Base-by-base conservation (phyloP, 371 early-diverging fungal genomes). In the Mortierella sp. region DNA sequence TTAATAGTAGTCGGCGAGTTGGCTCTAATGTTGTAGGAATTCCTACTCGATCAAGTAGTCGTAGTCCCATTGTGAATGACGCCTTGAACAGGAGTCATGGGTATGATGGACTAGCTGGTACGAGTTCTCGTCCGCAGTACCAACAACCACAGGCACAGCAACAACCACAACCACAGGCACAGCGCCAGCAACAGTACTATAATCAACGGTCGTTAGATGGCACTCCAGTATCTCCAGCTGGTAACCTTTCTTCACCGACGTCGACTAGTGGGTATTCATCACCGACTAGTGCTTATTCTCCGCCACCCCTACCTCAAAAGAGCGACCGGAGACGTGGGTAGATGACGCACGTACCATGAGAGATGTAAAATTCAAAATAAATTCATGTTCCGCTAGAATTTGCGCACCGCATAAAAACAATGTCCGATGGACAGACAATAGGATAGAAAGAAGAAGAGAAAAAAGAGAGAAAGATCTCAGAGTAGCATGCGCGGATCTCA, bases 271-370 rank as follows among this genome's bases (percentile, higher is more conserved):
- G 3, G 22, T 16, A 24, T 28, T 6, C 26, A 5, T 28, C 57
- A 55, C 30, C 57, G n/a, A 16, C 16, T 20, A 6, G 49, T 0
- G 49, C 49, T 49, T 20, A 24, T 26, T 61, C 37, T 52, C 62
- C 22, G 49, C 60, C 57, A 28, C 58, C 64, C 1, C 12, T 70
- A 5, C 70, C 70, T 14, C 62, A 63, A 39, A 62, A 55, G 43
- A 70, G 64, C 39, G 39, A 24, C 18, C 58, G 40, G 11, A 32
- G 65, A 64, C 65, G 65, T 37, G 37, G 52, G 12, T 64, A 54
- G 20, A 20, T 20, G n/a, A 20, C 49, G 20, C 49, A 49, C n/a
- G 57, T 57, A 57, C 20, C 22, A 0, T 57, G n/a, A 24, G 32
- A 0, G 5, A 24, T 57, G 20, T 28, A 57, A 30, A 30, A 30